phyloP scores from a whole-genome alignment of 306 rosid species.

The Datisca glomerata region DNA sequence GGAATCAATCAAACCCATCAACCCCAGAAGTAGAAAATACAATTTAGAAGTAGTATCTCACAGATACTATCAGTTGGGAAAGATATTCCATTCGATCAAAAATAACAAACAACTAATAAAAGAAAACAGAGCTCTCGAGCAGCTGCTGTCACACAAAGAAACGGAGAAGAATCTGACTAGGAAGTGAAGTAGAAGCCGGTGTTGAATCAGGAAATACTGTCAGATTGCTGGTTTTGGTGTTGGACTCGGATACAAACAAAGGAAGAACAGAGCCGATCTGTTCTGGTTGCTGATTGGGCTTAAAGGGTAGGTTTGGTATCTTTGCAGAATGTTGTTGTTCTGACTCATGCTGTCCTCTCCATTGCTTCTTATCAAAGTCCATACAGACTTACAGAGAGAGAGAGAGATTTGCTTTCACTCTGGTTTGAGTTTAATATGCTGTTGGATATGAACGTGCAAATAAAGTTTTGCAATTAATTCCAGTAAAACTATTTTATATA shows the following conservation, averaged over 20 bases:
- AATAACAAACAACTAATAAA: neutral
- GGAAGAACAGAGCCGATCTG: constrained; percentile 51
- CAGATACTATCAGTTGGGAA: no score
- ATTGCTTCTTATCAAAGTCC: constrained; percentile 83
- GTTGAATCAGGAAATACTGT: constrained; percentile 52
- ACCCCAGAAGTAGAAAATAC: constrained; percentile 6
- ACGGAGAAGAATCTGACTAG: constrained; percentile 34
- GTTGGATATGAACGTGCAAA: no score
- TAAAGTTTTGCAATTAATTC: no score
- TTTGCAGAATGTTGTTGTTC: constrained; percentile 65
- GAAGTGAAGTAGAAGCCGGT: constrained; percentile 22
- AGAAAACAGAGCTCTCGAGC: neutral
- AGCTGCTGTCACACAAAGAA: constrained; percentile 2
- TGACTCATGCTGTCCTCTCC: constrained; percentile 89
- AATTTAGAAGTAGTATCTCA: neutral
- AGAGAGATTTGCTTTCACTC: no score
- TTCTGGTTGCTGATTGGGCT: constrained; percentile 39
- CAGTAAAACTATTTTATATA: no score
- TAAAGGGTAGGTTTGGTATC: constrained; percentile 61
- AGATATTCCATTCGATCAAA: no score
- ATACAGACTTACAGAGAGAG: constrained; percentile 34
- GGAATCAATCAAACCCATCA: neutral
- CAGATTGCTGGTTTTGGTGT: constrained; percentile 36
- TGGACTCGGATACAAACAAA: constrained; percentile 54
- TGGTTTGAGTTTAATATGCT: no score